Base-by-base conservation (phyloP, 805 yeast genomes). In the Jamesozyma spencerorum region DNA sequence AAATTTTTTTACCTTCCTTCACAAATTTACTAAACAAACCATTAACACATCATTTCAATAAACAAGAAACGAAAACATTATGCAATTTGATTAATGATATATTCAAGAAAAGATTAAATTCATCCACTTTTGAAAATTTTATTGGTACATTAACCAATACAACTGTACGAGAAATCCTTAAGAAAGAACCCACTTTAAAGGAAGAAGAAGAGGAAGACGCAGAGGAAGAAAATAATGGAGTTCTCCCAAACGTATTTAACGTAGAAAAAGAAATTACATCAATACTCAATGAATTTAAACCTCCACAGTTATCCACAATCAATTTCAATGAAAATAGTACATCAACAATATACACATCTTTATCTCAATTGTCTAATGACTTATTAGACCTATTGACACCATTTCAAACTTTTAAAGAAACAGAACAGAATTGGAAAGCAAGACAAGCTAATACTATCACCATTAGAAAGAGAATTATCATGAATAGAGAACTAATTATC, bases 341-440 rank as follows among this genome's bases (percentile, higher is more conserved):
- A 17, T 32, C 34, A 10, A 34, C 34, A 19, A 28, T 29, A 13
- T 29, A 39, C 26, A 26, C 32, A 12, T 27, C 36, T 18, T 19
- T 30, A 14, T 15, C n/a, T n/a, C 34, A 36, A 17, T 22, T 66
- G 13, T 26, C 37, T 10, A 50, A 47, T 34, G 64, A 62, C 31
- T 38, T 62, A 15, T 62, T 54, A 26, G 34, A 41, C 3, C 35
- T 64, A 5, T 39, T 57, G 18, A 7, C 46, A 5, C 66, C 69
- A 5, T 87, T 90, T 51, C 72, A 69, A 7, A 82, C 81, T 4
- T 29, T 41, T 69, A 68, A 81, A 52, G 98, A 92, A 58, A 82
- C 94, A 0, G 98, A 92, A 54, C 71, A 71, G 43, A 92, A 92
- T 56, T 92, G 98, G 98, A 62, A 67, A 18, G 49, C 53, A 0